phyloP scores from a whole-genome alignment of 164 flowering plant genomes.

The Cinnamomum chago region DNA sequence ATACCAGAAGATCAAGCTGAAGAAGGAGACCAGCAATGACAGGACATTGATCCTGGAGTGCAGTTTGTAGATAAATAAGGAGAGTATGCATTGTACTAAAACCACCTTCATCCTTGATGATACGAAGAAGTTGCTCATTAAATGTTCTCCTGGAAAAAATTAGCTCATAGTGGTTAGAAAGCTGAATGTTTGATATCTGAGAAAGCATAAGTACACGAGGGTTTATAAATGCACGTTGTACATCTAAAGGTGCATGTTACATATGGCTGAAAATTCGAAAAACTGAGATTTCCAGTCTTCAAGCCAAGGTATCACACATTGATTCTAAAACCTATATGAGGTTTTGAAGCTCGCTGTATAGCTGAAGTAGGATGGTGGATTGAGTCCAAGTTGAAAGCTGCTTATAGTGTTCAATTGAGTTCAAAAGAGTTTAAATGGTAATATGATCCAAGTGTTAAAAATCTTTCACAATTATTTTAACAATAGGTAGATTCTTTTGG shows the following conservation, averaged over 20 bases:
- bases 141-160: constrained; percentile 51
- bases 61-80: constrained; percentile 57
- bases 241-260: not conserved
- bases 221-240: not conserved
- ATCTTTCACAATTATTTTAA: too few species aligned
- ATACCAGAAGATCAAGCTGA: constrained; percentile 80
- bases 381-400: too few species aligned
- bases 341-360: too few species aligned
- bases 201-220: not conserved
- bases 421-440: too few species aligned
- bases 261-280: not conserved
- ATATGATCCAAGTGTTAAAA: too few species aligned
- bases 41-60: constrained; percentile 52
- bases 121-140: constrained; percentile 59
- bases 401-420: too few species aligned
- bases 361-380: too few species aligned
- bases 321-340: too few species aligned
- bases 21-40: constrained; percentile 71
- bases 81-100: constrained; percentile 72
- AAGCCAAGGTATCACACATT: not conserved
- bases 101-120: constrained; percentile 65
- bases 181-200: not conserved
- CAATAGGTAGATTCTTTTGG: too few species aligned
- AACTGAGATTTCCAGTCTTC: not conserved
- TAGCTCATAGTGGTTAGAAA: not conserved